Conservation (phyloP, 1,284 basidiomycete species). For the Microbotryum violaceum region DNA sequence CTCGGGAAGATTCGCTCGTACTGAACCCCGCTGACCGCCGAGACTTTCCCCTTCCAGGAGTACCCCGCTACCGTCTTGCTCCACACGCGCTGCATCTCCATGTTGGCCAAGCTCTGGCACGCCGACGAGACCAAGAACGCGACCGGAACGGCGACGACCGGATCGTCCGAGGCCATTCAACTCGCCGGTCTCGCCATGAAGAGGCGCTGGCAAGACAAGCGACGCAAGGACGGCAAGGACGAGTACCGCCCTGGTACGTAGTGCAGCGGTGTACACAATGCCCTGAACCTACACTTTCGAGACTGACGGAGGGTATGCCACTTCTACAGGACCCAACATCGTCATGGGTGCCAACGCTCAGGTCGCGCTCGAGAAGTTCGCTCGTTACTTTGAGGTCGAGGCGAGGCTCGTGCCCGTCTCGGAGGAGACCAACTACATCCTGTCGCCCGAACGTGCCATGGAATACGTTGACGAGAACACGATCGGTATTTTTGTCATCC, state of each 20-base stretch:
- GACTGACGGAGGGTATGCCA: conserved; percentile 8
- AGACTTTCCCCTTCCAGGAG: conserved; percentile 1
- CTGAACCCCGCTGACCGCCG: not conserved
- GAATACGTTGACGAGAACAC: conserved; percentile 68
- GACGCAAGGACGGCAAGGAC: conserved; percentile 81
- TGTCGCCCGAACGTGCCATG: conserved; percentile 77
- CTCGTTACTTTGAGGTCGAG: conserved; percentile 75
- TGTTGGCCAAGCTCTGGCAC: conserved; percentile 88
- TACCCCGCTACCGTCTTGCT: conserved; percentile 40
- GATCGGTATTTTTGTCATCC: conserved; percentile 58
- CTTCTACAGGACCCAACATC: conserved; percentile 49
- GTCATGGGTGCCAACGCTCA: conserved; percentile 78
- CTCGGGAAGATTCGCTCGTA: conserved; percentile 36
- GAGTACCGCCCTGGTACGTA: conserved; percentile 11
- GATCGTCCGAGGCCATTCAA: conserved; percentile 63
- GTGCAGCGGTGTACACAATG: conserved; percentile 6
- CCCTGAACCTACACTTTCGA: conserved; percentile 20
- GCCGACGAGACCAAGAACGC: conserved; percentile 64
- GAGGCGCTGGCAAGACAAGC: conserved; percentile 81
- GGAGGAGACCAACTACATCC: conserved; percentile 63
- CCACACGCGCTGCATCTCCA: conserved; percentile 74
- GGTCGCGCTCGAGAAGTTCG: conserved; percentile 72
- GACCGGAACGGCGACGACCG: conserved; percentile 86
- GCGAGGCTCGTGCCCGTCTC: conserved; percentile 66
- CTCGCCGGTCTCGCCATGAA: conserved; percentile 77